Base-by-base conservation (phyloP, 2,329 filamentous ascomycete species). In the Tolypocladium endophyticum region DNA sequence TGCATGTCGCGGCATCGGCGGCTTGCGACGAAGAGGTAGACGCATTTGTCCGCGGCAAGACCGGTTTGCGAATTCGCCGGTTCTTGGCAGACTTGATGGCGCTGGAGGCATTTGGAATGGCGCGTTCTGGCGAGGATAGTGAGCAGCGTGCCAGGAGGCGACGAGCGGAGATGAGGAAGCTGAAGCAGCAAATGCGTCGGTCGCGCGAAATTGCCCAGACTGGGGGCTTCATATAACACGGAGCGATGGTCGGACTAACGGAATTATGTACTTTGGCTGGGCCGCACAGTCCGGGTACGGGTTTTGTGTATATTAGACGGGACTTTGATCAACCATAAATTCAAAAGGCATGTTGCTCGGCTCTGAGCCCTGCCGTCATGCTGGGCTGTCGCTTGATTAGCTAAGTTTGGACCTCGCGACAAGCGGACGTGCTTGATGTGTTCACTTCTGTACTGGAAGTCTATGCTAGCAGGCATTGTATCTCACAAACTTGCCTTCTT, bases 1-100 rank as follows among this genome's bases (percentile, higher is more conserved):
- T 86, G 14, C 79, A 81, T 61, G 76, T 85, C 45, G 81, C 81
- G 6, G 77, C 80, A 36, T 79, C 79, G 6, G 83, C 82, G 14
- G 82, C 82, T 5, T 83, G 81, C 56, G 78, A 85, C 59, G 77
- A 81, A 59, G 71, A 77, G 41, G 75, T 84, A 2, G 81, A 85
- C 65, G 74, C 74, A 0, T 78, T 78, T 67, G 79, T 86, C 58
- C 72, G 76, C 35, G 71, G 77, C 28, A 76, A 77, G 61, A 84
- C 81, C 0, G 83, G 83, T 0, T 66, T 82, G 30, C 72, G 79
- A 18, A 76, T 85, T 54, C 76, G 83, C 39, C 77, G 76, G 8
- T 83, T 85, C 61, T 67, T 86, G 20, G 80, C 80, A 4, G 81
- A 83, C 64, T 65, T 85, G 43, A 79, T 76, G 64, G 74, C 74